Conservation (phyloP, 345 rosid species). For the Citrus sp. region DNA sequence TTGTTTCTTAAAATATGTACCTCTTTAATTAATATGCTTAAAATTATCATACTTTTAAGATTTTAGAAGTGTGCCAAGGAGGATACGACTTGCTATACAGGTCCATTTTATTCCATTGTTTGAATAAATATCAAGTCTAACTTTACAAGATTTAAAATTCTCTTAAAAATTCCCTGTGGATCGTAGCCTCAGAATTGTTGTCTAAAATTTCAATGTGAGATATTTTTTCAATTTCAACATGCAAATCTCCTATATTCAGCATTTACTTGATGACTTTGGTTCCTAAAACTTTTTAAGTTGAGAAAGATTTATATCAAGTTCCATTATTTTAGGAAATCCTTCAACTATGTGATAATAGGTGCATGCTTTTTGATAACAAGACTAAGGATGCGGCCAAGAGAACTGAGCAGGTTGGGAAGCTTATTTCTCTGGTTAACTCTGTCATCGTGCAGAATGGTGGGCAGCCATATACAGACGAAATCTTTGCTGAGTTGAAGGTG, state of each 20-base stretch:
- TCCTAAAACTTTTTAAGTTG: neutral
- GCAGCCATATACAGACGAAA: conserved; percentile 67
- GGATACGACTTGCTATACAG: too few relatives aligned
- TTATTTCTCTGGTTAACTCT: conserved; percentile 49
- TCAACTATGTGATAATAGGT: conserved; percentile 48
- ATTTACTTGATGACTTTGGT: neutral
- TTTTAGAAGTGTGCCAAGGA: too few relatives aligned
- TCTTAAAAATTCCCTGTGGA: neutral
- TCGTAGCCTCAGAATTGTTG: too few relatives aligned
- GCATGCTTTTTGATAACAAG: conserved; percentile 81
- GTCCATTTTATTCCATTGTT: too few relatives aligned
- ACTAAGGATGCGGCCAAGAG: conserved; percentile 53
- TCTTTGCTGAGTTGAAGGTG: conserved; percentile 68
- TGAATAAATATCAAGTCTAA: too few relatives aligned
- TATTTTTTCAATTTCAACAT: neutral
- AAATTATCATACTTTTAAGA: too few relatives aligned
- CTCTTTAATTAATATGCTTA: too few relatives aligned
- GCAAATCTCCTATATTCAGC: neutral
- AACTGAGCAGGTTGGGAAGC: conserved; percentile 33
- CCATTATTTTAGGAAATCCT: conserved; percentile 56
- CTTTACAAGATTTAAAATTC: neutral
- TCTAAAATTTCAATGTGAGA: neutral
- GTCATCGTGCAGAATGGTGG: conserved; percentile 61
- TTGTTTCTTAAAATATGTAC: too few relatives aligned
- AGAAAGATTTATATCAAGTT: too few relatives aligned